Conservation (phyloP, 2,329 filamentous ascomycete genomes). For the Ceratocystis colombiana region DNA sequence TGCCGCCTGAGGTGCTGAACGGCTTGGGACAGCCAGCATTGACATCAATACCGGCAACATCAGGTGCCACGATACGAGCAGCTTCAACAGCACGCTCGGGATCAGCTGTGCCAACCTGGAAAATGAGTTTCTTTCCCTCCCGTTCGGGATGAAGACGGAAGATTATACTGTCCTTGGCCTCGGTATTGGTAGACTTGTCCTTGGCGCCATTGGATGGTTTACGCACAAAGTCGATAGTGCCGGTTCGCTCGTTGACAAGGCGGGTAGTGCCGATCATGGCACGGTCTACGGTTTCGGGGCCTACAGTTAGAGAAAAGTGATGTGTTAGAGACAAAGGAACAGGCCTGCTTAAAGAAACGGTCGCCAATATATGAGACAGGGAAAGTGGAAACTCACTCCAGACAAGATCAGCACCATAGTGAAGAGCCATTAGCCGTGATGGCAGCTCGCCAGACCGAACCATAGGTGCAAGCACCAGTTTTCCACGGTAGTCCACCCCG, state of each 20-base stretch:
- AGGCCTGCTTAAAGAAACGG: no score
- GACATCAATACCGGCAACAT: slow-evolving; percentile 90
- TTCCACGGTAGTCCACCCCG: slow-evolving; percentile 88
- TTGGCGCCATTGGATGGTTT: slow-evolving; percentile 59
- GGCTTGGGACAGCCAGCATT: slow-evolving; percentile 98
- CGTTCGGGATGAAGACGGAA: slow-evolving; percentile 71
- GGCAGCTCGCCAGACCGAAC: slow-evolving; percentile 94
- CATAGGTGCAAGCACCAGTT: slow-evolving; percentile 94
- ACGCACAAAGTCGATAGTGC: slow-evolving; percentile 77
- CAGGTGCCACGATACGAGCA: slow-evolving; percentile 69
- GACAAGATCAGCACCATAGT: slow-evolving; percentile 92
- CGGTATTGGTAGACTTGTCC: slow-evolving; percentile 38
- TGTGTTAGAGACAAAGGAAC: no score
- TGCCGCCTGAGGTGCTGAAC: slow-evolving; percentile 85
- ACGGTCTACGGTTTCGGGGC: slow-evolving; percentile 88
- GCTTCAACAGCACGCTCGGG: slow-evolving; percentile 75
- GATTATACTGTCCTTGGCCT: slow-evolving; percentile 57
- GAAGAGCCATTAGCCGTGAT: slow-evolving; percentile 74
- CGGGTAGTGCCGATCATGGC: slow-evolving; percentile 81
- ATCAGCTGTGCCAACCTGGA: slow-evolving; percentile 82
- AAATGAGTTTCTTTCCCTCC: slow-evolving; percentile 69
- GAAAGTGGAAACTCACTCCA: slow-evolving; percentile 55
- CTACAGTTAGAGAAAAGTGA: slow-evolving; percentile 34
- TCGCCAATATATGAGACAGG: no score
- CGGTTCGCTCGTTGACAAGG: slow-evolving; percentile 62